phyloP scores from a whole-genome alignment of 23 red algal genomes.

The Chondrus crispus region DNA sequence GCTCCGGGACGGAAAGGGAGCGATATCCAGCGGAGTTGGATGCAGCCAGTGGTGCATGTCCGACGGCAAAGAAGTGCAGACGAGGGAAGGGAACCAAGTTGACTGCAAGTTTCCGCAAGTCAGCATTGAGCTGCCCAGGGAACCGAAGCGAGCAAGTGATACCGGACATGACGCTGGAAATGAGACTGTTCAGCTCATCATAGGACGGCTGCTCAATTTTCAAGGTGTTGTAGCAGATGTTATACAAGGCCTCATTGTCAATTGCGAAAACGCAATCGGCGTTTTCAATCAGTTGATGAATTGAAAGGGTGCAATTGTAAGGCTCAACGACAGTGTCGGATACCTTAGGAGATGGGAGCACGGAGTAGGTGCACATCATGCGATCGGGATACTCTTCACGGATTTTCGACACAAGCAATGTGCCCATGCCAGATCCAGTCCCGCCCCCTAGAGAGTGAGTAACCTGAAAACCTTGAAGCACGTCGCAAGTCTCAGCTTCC shows the following conservation, averaged over 20 bases:
- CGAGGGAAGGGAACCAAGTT: constrained; percentile 99
- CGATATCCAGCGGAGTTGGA: constrained; percentile 63
- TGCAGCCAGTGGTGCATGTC: constrained; percentile 79
- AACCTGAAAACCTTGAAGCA: constrained; percentile 99
- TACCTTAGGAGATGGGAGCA: constrained; percentile 97
- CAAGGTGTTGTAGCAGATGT: constrained; percentile 90
- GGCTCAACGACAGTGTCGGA: constrained; percentile 97
- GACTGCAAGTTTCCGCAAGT: constrained; percentile 93
- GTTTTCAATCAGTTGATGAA: constrained; percentile 98
- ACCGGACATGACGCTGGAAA: constrained; percentile 95
- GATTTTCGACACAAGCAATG: constrained; percentile 96
- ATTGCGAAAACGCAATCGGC: constrained; percentile 97
- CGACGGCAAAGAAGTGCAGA: constrained; percentile 96
- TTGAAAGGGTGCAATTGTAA: constrained; percentile 96
- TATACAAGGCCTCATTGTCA: constrained; percentile 99
- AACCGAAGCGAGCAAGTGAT: constrained; percentile 99
- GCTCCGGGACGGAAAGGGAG: constrained; percentile 74
- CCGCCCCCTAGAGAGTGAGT: constrained; percentile 96
- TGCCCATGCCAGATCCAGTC: constrained; percentile 98
- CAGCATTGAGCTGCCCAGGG: constrained; percentile 97
- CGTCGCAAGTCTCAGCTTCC: constrained; percentile 96
- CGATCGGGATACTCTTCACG: constrained; percentile 98
- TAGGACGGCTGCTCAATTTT: constrained; percentile 81
- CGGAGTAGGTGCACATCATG: constrained; percentile 97
- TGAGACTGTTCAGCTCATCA: constrained; percentile 85